Evolutionary conservation across 2,329 filamentous ascomycete genomes (phyloP), one percentile per base, ranked within the genome.

Genomic region (Curvularia verruculosa): DNA sequence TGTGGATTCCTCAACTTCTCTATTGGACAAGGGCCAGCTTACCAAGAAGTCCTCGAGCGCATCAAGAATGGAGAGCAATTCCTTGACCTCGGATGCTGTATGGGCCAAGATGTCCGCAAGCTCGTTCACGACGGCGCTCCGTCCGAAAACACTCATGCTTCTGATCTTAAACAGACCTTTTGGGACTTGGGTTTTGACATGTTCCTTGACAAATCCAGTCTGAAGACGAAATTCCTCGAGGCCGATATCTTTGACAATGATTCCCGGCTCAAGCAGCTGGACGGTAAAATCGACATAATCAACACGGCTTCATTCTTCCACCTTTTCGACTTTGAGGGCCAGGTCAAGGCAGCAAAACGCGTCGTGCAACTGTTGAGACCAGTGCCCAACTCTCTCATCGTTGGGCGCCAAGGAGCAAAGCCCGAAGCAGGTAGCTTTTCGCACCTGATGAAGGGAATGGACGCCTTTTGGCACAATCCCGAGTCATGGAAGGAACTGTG

Each of bases 161-260:
- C 73, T 6, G 80, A 82, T 57, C 58, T 82, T 26, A 64, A 70
- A 44, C 53, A 61, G 8, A 58, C 66, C 2, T 84, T 88, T 63
- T 79, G 86, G 61, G 79, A 85, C 18, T 74, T 84, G 18, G 85
- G 85, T 19, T 86, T 74, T 53, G 68, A 75, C 12, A 55, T 77
- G 29, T 78, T 78, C 54, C 60, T 65, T 4, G 75, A 78, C 62
- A 67, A 66, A 43, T 61, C 73, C 3, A 77, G 58, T 21, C 69
- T 86, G 10, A 79, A 77, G 29, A 79, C 79, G 1, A 77, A 75
- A 1, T 86, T 87, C 63, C 77, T 87, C 37, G 68, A 79, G 3
- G 84, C 82, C 19, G 81, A 86, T 58, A 72, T 85, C 31, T 68
- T 76, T 31, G 67, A 73, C 34, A 29, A 61, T 6, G 56, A 69